Base-by-base conservation (phyloP, 805 yeast genomes). In the Lachancea kluyveri region DNA sequence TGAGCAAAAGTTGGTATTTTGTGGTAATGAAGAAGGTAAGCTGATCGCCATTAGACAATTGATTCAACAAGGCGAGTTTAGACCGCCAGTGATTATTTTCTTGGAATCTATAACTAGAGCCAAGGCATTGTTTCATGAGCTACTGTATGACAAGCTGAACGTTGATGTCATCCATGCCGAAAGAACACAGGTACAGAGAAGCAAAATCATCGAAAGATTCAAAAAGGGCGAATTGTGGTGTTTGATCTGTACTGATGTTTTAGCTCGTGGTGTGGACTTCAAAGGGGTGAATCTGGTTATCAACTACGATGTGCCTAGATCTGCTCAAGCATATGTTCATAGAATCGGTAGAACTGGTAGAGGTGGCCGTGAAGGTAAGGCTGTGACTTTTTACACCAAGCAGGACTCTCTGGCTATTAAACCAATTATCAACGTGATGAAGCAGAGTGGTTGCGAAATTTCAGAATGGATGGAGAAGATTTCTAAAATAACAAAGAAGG, bases 291-390 rank as follows among this genome's bases (percentile, higher is more conserved):
- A 88, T 52, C 57, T 94, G 37, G 96, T 92, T 24, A 84, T 92
- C 44, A 92, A 92, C 60, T 92, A 92, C 57, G 99, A 92, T 60
- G 95, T 92, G 8, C 99, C 99, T 11, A 83, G 77, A 48, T 74
- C 81, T 26, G 86, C 96, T 1, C 96, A 90, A 58, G 80, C 95
- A 0, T 92, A 92, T 56, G 96, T 92, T 27, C 99, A 92, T 59
- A 76, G 99, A 63, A 85, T 92, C 49, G 99, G 99, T 59, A 81
- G 99, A 68, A 90, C 98, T 2, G 99, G 98, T 45, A 79, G 99
- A 69, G 95, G 86, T 33, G 95, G 95, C 1, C 75, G 81, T 39
- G 50, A 62, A 6, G 98, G 99, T 36, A 71, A 70, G 46, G 96
- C 97, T 0, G 74, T 92, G 12, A 92, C 98, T 0, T 79, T 88